Base-by-base conservation (phyloP, 2,329 filamentous ascomycete species). In the Calonectria pteridis region DNA sequence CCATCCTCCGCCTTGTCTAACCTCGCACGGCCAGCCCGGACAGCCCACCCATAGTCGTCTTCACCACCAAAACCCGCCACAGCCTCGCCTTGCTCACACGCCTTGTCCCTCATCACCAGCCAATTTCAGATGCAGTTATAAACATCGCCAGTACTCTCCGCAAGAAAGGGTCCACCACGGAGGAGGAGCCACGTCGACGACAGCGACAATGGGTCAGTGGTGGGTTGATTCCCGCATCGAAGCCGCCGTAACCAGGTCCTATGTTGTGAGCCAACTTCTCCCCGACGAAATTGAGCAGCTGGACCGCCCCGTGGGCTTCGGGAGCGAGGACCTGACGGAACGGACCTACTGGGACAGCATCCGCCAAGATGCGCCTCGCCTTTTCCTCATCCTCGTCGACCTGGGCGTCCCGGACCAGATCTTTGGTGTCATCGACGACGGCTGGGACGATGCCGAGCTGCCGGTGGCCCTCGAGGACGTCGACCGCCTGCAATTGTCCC, bases 301-400 rank as follows among this genome's bases (percentile, higher is more conserved):
- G 59, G 89, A 93, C 79, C 86, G 86, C 50, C 91, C 91, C 11
- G 86, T 94, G 59, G 90, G 87, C 16, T 95, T 94, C 82, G 93
- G 93, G 35, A 79, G 76, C 58, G 92, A 92, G 78, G 91, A 91
- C 69, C 83, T 91, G 71, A 95, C 93, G 5, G 91, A 94, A 82
- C 90, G 93, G 75, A 95, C 93, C 1, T 95, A 95, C 82, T 92
- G 93, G 87, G 93, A 95, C 81, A 95, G 93, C 92, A 94, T 95
- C 71, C 85, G 93, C 59, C 86, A 90, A 69, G 93, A 92, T 78
- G 92, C 93, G 9, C 92, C 91, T 79, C 89, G 92, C 59, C 87
- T 95, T 49, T 95, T 95, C 79, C 86, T 96, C 59, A 92, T 94
- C 49, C 86, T 95, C 31, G 87, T 91, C 68, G 93, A 95, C 78